Conservation (phyloP, 495 filamentous ascomycete species). For the Aspergillus homomorphus region DNA sequence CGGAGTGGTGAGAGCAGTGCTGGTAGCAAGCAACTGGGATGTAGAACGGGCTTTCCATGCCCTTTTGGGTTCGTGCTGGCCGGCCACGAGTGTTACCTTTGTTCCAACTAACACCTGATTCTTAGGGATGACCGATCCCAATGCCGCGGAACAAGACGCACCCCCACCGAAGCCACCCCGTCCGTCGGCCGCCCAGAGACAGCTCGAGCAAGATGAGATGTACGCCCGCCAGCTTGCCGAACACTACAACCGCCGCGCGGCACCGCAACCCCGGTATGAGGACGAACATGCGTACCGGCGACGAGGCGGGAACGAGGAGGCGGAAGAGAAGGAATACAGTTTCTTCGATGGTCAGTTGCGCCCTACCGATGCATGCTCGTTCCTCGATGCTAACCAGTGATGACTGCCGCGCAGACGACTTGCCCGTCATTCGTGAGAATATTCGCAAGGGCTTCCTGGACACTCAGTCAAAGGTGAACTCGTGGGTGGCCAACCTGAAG, state of each 20-base stretch:
- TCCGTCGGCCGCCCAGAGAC: slow-evolving; percentile 65
- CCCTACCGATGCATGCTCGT: not conserved
- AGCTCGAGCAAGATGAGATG: slow-evolving; percentile 85
- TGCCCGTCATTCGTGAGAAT: slow-evolving; percentile 90
- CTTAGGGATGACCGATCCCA: slow-evolving; percentile 89
- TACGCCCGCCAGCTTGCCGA: slow-evolving; percentile 93
- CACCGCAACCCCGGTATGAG: slow-evolving; percentile 41
- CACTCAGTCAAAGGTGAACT: slow-evolving; percentile 88
- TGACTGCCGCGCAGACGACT: slow-evolving; percentile 60
- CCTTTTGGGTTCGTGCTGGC: slow-evolving; percentile 62
- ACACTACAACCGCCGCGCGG: slow-evolving; percentile 64
- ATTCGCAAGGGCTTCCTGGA: slow-evolving; percentile 92
- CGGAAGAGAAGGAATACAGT: slow-evolving; percentile 68
- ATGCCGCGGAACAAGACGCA: slow-evolving; percentile 64
- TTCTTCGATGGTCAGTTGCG: slow-evolving; percentile 72
- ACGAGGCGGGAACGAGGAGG: slow-evolving; percentile 36
- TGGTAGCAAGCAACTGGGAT: slow-evolving; percentile 78
- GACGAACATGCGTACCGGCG: slow-evolving; percentile 36
- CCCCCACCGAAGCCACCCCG: slow-evolving; percentile 72
- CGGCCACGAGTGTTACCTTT: slow-evolving; percentile 6
- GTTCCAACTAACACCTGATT: slow-evolving; percentile 5
- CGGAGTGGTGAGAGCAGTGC: slow-evolving; percentile 80
- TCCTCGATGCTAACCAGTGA: slow-evolving; percentile 15
- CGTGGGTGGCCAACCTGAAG: slow-evolving; percentile 84
- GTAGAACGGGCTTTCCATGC: slow-evolving; percentile 97